Evolutionary conservation across 1,284 basidiomycete genomes (phyloP).

Genomic region (Vanrija sp.): DNA sequence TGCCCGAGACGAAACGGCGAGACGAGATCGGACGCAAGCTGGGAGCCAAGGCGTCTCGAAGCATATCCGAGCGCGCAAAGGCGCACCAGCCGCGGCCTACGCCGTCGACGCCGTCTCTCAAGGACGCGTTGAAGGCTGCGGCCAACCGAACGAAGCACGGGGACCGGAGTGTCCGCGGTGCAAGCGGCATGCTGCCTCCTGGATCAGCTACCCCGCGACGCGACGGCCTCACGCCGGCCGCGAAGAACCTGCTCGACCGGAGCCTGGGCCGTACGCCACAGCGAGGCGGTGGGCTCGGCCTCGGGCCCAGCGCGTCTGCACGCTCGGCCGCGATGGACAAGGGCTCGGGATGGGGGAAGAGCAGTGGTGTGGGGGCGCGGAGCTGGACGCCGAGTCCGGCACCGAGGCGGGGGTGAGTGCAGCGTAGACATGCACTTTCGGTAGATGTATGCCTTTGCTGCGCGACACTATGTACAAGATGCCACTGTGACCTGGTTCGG

Average conservation of each 20-base stretch:
- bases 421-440: no score
- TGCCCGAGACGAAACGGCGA: constrained; percentile 64
- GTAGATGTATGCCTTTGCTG: no score
- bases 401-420: not conserved
- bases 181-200: constrained; percentile 63
- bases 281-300: constrained; percentile 50
- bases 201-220: constrained; percentile 57
- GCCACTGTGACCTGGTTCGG: no score
- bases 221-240: constrained; percentile 73
- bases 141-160: constrained; percentile 34
- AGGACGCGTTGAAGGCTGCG: constrained; percentile 35
- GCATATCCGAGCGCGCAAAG: constrained; percentile 44
- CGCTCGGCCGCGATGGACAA: constrained; percentile 67
- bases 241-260: constrained; percentile 65
- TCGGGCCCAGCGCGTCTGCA: constrained; percentile 54
- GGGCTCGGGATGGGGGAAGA: constrained; percentile 58
- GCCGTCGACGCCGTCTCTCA: constrained; percentile 43
- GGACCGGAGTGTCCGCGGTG: constrained; percentile 13
- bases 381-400: constrained; percentile 14
- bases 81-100: constrained; percentile 57
- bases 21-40: constrained; percentile 74
- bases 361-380: not conserved
- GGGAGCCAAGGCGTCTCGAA: constrained; percentile 55
- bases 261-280: constrained; percentile 47
- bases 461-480: no score